A percentile compares a stretch with the other conserved stretches of the same genome.
Evolutionary conservation across 192 early-diverging fungal species (phyloP).

Genomic region (Umbelopsis isabellina): DNA sequence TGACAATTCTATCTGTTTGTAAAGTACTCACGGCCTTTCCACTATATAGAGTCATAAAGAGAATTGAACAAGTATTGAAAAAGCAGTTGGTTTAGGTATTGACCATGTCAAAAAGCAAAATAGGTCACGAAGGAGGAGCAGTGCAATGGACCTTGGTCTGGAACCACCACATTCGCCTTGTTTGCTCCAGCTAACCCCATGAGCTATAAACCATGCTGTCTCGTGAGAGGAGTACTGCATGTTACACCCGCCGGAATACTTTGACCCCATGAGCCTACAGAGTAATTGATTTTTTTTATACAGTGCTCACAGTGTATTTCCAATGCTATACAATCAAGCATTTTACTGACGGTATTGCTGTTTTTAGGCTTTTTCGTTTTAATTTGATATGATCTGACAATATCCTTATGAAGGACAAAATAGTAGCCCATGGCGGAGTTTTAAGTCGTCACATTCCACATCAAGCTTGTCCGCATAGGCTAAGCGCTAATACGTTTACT

Average conservation of each 20-base stretch:
- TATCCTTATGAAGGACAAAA: no score
- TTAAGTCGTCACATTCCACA: background rate
- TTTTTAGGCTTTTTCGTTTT: no score
- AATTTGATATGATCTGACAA: no score
- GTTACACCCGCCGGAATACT: slow-evolving; percentile 8
- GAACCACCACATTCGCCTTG: background rate
- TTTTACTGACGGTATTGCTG: no score
- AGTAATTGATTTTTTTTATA: background rate
- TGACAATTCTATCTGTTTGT: no score
- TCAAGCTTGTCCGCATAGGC: background rate
- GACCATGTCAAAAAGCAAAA: slow-evolving; percentile 4
- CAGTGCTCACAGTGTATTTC: background rate
- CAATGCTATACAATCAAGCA: no score
- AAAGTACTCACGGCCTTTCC: no score
- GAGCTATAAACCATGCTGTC: slow-evolving; percentile 8
- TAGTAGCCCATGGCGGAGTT: no score
- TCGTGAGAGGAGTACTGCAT: background rate
- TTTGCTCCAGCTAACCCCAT: slow-evolving; percentile 17
- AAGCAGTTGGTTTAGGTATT: slow-evolving; percentile 4
- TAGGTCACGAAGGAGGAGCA: background rate
- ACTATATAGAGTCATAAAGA: no score
- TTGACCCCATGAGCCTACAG: background rate
- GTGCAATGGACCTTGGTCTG: background rate
- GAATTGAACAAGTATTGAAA: no score
- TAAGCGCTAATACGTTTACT: background rate